phyloP scores from a whole-genome alignment of 2,329 filamentous ascomycete genomes.

The Sarocladiaceae sp. region DNA sequence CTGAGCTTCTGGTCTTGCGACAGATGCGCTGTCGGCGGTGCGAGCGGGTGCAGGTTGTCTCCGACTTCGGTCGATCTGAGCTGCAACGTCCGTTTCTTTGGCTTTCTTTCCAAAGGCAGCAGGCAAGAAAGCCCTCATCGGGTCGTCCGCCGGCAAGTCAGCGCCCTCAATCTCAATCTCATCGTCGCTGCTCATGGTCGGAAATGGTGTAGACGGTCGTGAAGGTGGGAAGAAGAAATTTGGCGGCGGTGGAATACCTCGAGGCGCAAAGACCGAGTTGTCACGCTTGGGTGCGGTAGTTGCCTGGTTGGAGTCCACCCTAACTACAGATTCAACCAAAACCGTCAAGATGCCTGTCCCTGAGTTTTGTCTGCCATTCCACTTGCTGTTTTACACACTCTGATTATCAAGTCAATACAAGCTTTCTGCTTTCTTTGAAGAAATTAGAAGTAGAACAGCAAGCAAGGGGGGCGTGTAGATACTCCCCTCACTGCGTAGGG shows the following conservation, averaged over 20 bases:
- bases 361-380: too few relatives aligned
- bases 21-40: constrained; percentile 12
- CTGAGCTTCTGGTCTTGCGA: background rate
- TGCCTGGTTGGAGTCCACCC: too few relatives aligned
- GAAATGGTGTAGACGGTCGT: constrained; percentile 10
- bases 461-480: too few relatives aligned
- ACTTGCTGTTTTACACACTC: too few relatives aligned
- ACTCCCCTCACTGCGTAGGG: too few relatives aligned
- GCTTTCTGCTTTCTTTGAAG: too few relatives aligned
- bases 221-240: constrained; percentile 13
- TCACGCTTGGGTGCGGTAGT: too few relatives aligned
- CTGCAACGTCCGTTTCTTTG: constrained; percentile 67
- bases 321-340: too few relatives aligned
- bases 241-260: background rate
- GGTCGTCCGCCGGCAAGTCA: constrained; percentile 57
- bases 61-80: constrained; percentile 77
- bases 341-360: too few relatives aligned
- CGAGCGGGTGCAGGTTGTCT: constrained; percentile 37
- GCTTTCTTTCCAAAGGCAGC: constrained; percentile 80
- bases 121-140: constrained; percentile 73
- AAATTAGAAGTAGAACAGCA: too few relatives aligned
- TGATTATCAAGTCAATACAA: too few relatives aligned
- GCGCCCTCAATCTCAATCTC: constrained; percentile 53
- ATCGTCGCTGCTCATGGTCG: constrained; percentile 55
- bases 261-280: background rate